Evolutionary conservation across 1,284 basidiomycete species (phyloP).

Genomic region (Phellopilus nigrolimitatus): DNA sequence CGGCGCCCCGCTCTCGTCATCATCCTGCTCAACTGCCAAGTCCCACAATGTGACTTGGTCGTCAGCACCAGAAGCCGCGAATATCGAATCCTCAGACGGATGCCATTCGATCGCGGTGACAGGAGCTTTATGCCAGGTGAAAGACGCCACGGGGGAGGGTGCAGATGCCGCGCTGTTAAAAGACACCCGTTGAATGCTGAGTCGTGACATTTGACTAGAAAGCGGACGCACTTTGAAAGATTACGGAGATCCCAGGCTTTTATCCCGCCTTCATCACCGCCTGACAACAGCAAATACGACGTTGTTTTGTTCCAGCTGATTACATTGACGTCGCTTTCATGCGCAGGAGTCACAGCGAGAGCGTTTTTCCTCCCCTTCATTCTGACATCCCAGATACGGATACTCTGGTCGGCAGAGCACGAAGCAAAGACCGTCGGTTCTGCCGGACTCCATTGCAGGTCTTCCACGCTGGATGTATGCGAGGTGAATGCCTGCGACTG

Average conservation of each 20-base stretch:
- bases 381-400: slow-evolving; percentile 95
- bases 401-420: slow-evolving; percentile 89
- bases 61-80: slow-evolving; percentile 91
- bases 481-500: slow-evolving; percentile 79
- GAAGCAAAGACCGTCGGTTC: slow-evolving; percentile 95
- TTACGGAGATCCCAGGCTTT: slow-evolving; percentile 97
- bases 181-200: neutral
- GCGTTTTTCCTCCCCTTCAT: slow-evolving; percentile 84
- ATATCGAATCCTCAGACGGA: slow-evolving; percentile 92
- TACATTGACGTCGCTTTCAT: slow-evolving; percentile 94
- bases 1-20: slow-evolving; percentile 67
- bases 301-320: slow-evolving; percentile 94
- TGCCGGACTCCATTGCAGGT: slow-evolving; percentile 94
- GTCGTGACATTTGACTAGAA: neutral
- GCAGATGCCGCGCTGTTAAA: slow-evolving; percentile 36
- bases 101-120: slow-evolving; percentile 99
- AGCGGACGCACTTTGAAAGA: slow-evolving; percentile 66
- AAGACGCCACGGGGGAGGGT: slow-evolving; percentile 83
- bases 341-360: slow-evolving; percentile 78
- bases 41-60: slow-evolving; percentile 98
- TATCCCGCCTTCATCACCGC: slow-evolving; percentile 93
- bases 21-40: slow-evolving; percentile 92
- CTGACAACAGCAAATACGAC: slow-evolving; percentile 85
- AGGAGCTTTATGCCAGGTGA: slow-evolving; percentile 89
- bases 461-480: slow-evolving; percentile 93